These are phyloP conservation scores for Friedmanniomyces simplex DNA, from an alignment of 495 filamentous ascomycete species.

Conservation along the genomic window DNA sequence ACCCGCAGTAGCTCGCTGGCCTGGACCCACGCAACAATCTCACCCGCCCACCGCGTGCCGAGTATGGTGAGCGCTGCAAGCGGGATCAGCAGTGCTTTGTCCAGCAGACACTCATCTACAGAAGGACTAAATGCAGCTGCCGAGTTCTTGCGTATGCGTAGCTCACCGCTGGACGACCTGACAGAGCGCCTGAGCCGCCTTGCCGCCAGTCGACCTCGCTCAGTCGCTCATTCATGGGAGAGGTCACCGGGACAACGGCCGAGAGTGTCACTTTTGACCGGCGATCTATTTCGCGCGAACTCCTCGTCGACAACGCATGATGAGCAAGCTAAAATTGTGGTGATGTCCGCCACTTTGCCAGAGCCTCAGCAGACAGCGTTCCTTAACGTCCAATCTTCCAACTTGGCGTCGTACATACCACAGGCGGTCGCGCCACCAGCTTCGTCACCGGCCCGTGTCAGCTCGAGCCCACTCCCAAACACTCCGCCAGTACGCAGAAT, in stretches of 20 bases:
- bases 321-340: background rate
- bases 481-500: background rate
- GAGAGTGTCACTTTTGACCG: slow-evolving; percentile 10
- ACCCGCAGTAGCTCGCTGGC: slow-evolving; percentile 10
- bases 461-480: slow-evolving; percentile 1
- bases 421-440: background rate
- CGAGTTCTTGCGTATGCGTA: slow-evolving; percentile 17
- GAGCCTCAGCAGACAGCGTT: background rate
- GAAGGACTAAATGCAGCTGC: slow-evolving; percentile 11
- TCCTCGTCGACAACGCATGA: background rate
- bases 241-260: background rate
- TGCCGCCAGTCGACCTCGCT: slow-evolving; percentile 6
- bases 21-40: background rate
- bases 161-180: slow-evolving; percentile 19
- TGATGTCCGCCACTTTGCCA: background rate
- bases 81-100: slow-evolving; percentile 1
- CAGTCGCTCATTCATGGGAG: slow-evolving; percentile 16
- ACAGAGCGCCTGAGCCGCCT: slow-evolving; percentile 18
- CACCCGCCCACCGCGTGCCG: background rate
- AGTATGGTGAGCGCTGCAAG: slow-evolving; percentile 15
- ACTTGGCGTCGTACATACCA: background rate
- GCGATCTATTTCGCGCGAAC: slow-evolving; percentile 13
- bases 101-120: background rate
- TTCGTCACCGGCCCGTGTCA: background rate
- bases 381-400: background rate